Evolutionary conservation across 345 rosid genomes (phyloP), one percentile per base, ranked within the genome.

Genomic region (Brassica juncea): DNA sequence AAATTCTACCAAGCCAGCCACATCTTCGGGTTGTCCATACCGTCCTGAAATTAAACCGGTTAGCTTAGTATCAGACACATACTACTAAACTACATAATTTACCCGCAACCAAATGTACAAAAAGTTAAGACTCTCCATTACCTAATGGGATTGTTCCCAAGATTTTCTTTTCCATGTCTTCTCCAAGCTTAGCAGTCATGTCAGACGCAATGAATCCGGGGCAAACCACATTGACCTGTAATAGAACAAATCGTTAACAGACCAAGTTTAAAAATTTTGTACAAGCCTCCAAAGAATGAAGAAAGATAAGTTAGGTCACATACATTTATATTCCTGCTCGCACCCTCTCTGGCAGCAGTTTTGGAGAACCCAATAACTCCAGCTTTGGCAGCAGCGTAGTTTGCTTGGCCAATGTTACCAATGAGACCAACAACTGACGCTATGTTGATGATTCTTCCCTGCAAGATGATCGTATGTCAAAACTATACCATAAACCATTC

Each of bases 341-440:
- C 88, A 85, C 87, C 91, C 81, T 95, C 99, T 86, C 78, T 93
- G n/a, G 99, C 99, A 74, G 83, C 91, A 77, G 87, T 75, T 81
- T 95, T 95, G 70, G 98, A 91, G 27, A 94, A 67, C 54, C 95
- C 91, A 84, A 94, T 94, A 75, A 94, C 99, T 81, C 99, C 98
- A 19, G 94, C 99, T 85, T 94, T 94, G 16, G 99, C 96, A 31
- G 99, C 99, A 80, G 94, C 90, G 78, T 93, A 94, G 88, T 94
- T 94, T 80, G 98, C 97, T 89, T 94, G 99, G 39, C 99, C 99
- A 21, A 62, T 74, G 15, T 94, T 94, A 77, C 98, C 98, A 77
- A 91, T 87, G 82, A 94, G 88, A 83, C 99, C 98, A 74, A 91
- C 97, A 57, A 92, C 98, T 59, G 98, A 94, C 8, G 98, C 88